A percentile compares a stretch with the other conserved stretches of the same genome.
These are phyloP conservation scores for Coniosporium tulheliwenetii DNA, from an alignment of 2,329 filamentous ascomycete species.

Conservation along the genomic window DNA sequence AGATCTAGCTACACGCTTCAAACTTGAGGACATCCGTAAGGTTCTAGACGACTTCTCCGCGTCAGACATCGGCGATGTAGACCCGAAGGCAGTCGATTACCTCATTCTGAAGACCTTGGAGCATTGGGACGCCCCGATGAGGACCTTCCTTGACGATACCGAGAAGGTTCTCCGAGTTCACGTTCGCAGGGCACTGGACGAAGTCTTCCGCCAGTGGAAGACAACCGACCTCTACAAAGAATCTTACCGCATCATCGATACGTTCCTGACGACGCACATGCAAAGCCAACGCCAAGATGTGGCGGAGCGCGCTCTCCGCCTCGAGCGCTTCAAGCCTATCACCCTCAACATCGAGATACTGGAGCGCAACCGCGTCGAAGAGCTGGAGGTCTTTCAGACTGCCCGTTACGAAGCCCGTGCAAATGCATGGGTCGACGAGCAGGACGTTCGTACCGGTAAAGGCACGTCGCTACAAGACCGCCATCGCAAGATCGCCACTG, in stretches of 20 bases:
- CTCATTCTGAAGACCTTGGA: slow-evolving; percentile 14
- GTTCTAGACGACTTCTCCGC: slow-evolving; percentile 12
- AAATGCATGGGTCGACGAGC: slow-evolving; percentile 11
- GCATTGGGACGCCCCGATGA: slow-evolving; percentile 14
- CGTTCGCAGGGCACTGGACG: slow-evolving; percentile 6
- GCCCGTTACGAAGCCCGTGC: slow-evolving; percentile 12
- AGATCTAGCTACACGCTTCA: slow-evolving; percentile 7
- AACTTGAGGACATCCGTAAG: slow-evolving; percentile 14
- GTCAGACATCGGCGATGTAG: slow-evolving; percentile 16
- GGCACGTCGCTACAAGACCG: background rate
- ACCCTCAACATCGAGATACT: slow-evolving; percentile 13
- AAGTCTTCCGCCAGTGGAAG: slow-evolving; percentile 13
- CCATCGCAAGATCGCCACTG: background rate
- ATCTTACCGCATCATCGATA: slow-evolving; percentile 10
- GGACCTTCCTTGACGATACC: slow-evolving; percentile 14
- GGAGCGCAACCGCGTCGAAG: slow-evolving; percentile 6
- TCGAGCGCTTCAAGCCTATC: slow-evolving; percentile 20
- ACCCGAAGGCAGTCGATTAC: slow-evolving; percentile 16
- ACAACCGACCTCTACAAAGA: slow-evolving; percentile 14
- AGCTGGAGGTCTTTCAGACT: slow-evolving; percentile 10
- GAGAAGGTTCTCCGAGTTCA: slow-evolving; percentile 9
- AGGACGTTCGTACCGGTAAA: slow-evolving; percentile 7
- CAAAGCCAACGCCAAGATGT: slow-evolving; percentile 10
- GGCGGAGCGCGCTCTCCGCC: slow-evolving; percentile 10
- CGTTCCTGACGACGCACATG: slow-evolving; percentile 13